A percentile compares a stretch with the other conserved stretches of the same genome.
Evolutionary conservation across 2,329 filamentous ascomycete genomes (phyloP).

Genomic region (Ilyonectria sp.): DNA sequence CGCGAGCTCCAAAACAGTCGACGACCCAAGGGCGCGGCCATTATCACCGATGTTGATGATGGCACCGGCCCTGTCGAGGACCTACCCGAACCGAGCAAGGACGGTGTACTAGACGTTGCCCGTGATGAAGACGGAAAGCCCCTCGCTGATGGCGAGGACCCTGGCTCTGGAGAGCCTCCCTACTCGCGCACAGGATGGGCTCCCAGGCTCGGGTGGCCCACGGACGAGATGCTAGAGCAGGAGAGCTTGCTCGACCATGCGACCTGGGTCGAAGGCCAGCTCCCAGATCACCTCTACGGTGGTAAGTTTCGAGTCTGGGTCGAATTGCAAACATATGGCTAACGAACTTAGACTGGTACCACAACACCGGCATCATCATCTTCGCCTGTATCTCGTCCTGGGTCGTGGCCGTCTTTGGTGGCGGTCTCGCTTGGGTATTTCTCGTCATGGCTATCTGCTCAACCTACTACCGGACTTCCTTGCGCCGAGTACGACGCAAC

Average conservation of each 20-base stretch:
- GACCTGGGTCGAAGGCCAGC: conserved; percentile 85
- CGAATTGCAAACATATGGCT: conserved; percentile 16
- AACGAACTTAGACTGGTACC: conserved; percentile 87
- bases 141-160: conserved; percentile 64
- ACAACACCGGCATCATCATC: conserved; percentile 94
- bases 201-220: conserved; percentile 83
- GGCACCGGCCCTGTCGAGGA: conserved; percentile 80
- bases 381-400: conserved; percentile 94
- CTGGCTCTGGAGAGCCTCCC: conserved; percentile 65
- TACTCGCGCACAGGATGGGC: conserved; percentile 83
- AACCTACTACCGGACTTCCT: conserved; percentile 96
- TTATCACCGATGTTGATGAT: conserved; percentile 86
- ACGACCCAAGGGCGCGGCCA: conserved; percentile 72
- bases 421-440: conserved; percentile 93
- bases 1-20: conserved; percentile 54
- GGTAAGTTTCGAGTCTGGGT: conserved; percentile 64
- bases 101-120: conserved; percentile 72
- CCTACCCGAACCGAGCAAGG: conserved; percentile 81
- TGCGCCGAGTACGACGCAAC: conserved; percentile 93
- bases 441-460: conserved; percentile 92
- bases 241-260: conserved; percentile 88
- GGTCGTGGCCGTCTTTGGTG: conserved; percentile 90
- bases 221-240: conserved; percentile 68
- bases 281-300: conserved; percentile 93
- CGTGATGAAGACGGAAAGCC: conserved; percentile 65